Evolutionary conservation across 2,329 filamentous ascomycete genomes (phyloP).

Genomic region (Aureobasidium sp.): DNA sequence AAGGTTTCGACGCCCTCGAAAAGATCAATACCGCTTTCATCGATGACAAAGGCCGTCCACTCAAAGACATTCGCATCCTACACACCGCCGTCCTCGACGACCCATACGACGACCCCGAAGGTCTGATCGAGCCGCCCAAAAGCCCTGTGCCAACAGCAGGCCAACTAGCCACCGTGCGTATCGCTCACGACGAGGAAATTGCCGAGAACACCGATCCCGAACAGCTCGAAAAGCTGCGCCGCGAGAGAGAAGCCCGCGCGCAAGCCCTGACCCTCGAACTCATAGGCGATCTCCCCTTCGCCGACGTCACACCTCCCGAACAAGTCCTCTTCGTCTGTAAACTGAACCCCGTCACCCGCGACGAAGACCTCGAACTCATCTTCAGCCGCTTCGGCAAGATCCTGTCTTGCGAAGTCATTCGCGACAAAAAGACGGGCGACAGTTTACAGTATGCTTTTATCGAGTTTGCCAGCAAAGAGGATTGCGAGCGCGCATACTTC

Average conservation of each 20-base stretch:
- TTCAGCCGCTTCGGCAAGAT: constrained; percentile 96
- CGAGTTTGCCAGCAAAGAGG: constrained; percentile 85
- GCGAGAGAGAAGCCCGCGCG: constrained; percentile 83
- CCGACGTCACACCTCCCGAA: constrained; percentile 93
- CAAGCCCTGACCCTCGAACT: constrained; percentile 94
- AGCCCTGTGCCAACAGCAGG: constrained; percentile 75
- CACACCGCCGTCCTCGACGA: constrained; percentile 91
- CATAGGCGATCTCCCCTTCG: constrained; percentile 94
- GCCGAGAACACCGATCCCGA: constrained; percentile 74
- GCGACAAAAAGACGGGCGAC: constrained; percentile 87
- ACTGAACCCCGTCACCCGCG: constrained; percentile 89
- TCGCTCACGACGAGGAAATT: constrained; percentile 78
- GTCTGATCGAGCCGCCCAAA: constrained; percentile 64
- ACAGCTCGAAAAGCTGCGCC: constrained; percentile 65
- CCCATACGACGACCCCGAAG: constrained; percentile 74
- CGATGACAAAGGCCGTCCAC: constrained; percentile 73
- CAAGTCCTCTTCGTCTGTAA: constrained; percentile 99
- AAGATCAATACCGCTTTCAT: constrained; percentile 87
- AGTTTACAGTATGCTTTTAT: constrained; percentile 97
- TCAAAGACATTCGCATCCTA: constrained; percentile 90
- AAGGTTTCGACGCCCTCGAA: constrained; percentile 88
- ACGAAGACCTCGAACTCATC: constrained; percentile 89
- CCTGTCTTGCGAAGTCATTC: constrained; percentile 88
- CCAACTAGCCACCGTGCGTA: constrained; percentile 83
- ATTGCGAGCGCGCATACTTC: constrained; percentile 92